Evolutionary conservation across 768 basidiomycete species (phyloP).

Genomic region (Candolleomyces aberdarensis): DNA sequence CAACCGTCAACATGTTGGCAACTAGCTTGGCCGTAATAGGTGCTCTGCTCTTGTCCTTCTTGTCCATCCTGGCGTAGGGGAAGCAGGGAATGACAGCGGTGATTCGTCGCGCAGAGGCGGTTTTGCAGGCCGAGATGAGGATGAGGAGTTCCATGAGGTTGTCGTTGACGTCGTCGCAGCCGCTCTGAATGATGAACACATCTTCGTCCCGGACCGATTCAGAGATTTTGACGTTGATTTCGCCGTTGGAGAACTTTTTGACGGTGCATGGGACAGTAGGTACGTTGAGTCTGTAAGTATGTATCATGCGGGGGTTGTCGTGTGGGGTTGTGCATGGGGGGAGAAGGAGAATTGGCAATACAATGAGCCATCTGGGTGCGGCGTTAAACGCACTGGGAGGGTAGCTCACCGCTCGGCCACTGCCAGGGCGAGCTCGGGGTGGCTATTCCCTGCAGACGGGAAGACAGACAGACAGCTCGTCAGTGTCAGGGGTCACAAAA

Average conservation of each 20-base stretch:
- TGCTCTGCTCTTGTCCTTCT: constrained; percentile 94
- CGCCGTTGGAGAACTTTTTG: constrained; percentile 91
- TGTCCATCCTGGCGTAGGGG: constrained; percentile 96
- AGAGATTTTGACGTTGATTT: constrained; percentile 91
- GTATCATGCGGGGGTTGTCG: constrained; percentile 13
- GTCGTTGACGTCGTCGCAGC: constrained; percentile 88
- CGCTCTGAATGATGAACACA: constrained; percentile 97
- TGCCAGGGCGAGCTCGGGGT: constrained; percentile 93
- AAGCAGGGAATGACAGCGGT: constrained; percentile 98
- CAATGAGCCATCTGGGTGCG: constrained; percentile 31
- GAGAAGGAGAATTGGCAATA: neutral
- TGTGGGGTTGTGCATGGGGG: neutral
- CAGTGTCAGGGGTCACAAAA: neutral
- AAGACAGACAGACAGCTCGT: constrained; percentile 12
- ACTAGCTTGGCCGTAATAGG: constrained; percentile 98
- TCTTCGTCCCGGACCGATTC: constrained; percentile 98
- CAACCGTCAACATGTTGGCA: constrained; percentile 95
- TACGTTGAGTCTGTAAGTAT: constrained; percentile 82
- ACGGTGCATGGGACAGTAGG: constrained; percentile 83
- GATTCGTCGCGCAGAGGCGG: constrained; percentile 90
- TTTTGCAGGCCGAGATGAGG: constrained; percentile 97
- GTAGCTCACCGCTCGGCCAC: constrained; percentile 96
- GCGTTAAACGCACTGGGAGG: constrained; percentile 40
- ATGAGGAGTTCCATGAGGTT: constrained; percentile 98
- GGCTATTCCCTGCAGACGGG: constrained; percentile 79